A percentile compares a stretch with the other conserved stretches of the same genome.
Evolutionary conservation across 768 basidiomycete genomes (phyloP).

Genomic region (Lentinula detonsa): DNA sequence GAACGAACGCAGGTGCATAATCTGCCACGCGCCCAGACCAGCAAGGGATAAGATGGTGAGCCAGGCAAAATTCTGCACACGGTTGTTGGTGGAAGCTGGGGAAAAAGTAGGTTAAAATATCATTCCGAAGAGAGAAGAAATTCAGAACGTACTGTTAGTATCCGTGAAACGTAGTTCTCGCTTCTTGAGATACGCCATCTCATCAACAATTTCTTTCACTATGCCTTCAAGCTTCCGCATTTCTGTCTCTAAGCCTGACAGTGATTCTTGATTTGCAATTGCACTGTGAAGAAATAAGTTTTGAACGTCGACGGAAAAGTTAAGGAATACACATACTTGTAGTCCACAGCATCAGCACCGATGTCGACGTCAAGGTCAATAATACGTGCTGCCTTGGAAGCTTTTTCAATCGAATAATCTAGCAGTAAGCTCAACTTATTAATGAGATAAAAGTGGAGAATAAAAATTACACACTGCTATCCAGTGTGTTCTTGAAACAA

Average conservation of each 20-base stretch:
- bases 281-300: slow-evolving; percentile 47
- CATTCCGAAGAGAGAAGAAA: not conserved
- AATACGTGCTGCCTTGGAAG: slow-evolving; percentile 50
- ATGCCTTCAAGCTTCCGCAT: slow-evolving; percentile 97
- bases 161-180: slow-evolving; percentile 84
- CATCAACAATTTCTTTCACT: slow-evolving; percentile 91
- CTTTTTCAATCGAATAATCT: slow-evolving; percentile 45
- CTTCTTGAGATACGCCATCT: slow-evolving; percentile 84
- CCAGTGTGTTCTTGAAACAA: slow-evolving; percentile 82
- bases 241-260: slow-evolving; percentile 93
- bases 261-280: slow-evolving; percentile 96
- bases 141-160: slow-evolving; percentile 71
- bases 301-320: not conserved
- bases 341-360: slow-evolving; percentile 97
- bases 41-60: slow-evolving; percentile 78
- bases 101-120: slow-evolving; percentile 1
- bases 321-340: slow-evolving; percentile 66
- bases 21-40: slow-evolving; percentile 88
- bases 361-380: slow-evolving; percentile 96
- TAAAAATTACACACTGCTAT: slow-evolving; percentile 42
- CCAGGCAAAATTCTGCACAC: slow-evolving; percentile 92
- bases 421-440: not conserved
- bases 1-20: slow-evolving; percentile 89
- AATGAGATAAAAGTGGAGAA: not conserved
- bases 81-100: slow-evolving; percentile 83